These are phyloP conservation scores for Pulicaria dysenterica DNA, from an alignment of 129 eudicot species.

Conservation along the genomic window DNA sequence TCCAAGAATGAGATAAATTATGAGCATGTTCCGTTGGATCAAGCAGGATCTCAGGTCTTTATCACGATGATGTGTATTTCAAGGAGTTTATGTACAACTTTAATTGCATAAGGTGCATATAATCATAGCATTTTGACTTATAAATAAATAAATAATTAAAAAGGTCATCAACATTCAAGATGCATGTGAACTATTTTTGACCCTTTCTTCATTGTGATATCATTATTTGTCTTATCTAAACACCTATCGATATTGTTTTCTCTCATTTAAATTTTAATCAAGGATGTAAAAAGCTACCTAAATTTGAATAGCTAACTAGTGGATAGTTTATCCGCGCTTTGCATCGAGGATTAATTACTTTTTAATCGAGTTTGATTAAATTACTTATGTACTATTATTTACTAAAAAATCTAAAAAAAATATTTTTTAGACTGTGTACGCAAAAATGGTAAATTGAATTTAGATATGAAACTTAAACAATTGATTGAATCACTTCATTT, in stretches of 20 bases:
- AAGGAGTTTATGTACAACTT: constrained; percentile 18
- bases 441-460: too few relatives aligned
- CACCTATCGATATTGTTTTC: neutral
- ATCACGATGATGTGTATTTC: constrained; percentile 43
- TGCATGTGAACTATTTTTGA: constrained; percentile 38
- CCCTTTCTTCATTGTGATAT: constrained; percentile 40
- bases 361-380: too few relatives aligned
- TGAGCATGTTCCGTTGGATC: constrained; percentile 66
- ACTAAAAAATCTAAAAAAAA: too few relatives aligned
- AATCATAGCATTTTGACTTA: constrained; percentile 16
- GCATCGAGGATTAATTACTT: too few relatives aligned
- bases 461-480: too few relatives aligned
- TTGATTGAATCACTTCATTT: too few relatives aligned
- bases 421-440: too few relatives aligned
- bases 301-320: too few relatives aligned
- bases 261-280: too few relatives aligned
- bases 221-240: constrained; percentile 21
- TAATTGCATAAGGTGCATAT: neutral
- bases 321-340: too few relatives aligned
- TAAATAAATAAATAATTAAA: constrained; percentile 7
- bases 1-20: constrained; percentile 40
- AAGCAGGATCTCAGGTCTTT: constrained; percentile 62
- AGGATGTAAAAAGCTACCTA: too few relatives aligned
- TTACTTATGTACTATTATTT: too few relatives aligned
- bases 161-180: constrained; percentile 36